Conservation (phyloP, 2,329 filamentous ascomycete species). For the Apiospora arundinis region DNA sequence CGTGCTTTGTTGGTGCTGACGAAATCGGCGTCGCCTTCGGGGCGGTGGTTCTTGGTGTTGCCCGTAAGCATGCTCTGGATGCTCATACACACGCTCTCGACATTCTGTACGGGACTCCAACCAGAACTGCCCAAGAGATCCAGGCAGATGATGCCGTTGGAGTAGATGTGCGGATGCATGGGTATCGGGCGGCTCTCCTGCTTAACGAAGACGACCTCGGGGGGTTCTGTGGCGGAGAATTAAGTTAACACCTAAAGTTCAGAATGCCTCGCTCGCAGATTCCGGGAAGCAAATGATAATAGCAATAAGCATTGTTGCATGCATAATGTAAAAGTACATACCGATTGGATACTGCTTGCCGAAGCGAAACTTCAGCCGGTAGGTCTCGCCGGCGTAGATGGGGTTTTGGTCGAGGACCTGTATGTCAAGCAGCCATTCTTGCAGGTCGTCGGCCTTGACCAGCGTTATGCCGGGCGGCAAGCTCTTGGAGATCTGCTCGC, state of each 20-base stretch:
- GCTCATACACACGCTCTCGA: slow-evolving; percentile 96
- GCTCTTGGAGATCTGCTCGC: slow-evolving; percentile 57
- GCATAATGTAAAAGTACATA: slow-evolving; percentile 47
- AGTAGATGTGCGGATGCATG: slow-evolving; percentile 97
- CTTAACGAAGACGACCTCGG: slow-evolving; percentile 88
- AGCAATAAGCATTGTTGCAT: neutral
- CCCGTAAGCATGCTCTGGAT: slow-evolving; percentile 98
- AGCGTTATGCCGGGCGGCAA: slow-evolving; percentile 77
- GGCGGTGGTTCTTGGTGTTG: slow-evolving; percentile 89
- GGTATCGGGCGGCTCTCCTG: slow-evolving; percentile 74
- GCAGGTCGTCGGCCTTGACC: slow-evolving; percentile 79
- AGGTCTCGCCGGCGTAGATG: slow-evolving; percentile 80
- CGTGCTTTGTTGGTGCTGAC: slow-evolving; percentile 79
- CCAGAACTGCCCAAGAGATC: slow-evolving; percentile 87
- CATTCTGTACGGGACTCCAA: slow-evolving; percentile 96
- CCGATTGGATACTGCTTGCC: slow-evolving; percentile 87
- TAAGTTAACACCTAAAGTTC: slow-evolving; percentile 22
- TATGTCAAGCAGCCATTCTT: slow-evolving; percentile 94
- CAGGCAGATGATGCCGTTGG: slow-evolving; percentile 97
- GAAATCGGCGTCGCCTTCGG: slow-evolving; percentile 89
- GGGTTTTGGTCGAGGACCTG: slow-evolving; percentile 89
- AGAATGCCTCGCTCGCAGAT: neutral
- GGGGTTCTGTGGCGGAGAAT: slow-evolving; percentile 69
- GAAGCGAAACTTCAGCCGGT: slow-evolving; percentile 88
- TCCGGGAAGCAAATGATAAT: neutral